Evolutionary conservation across 352 stramenopile species (phyloP), one percentile per base, ranked within the genome.

Genomic region (Phytophthora melonis): DNA sequence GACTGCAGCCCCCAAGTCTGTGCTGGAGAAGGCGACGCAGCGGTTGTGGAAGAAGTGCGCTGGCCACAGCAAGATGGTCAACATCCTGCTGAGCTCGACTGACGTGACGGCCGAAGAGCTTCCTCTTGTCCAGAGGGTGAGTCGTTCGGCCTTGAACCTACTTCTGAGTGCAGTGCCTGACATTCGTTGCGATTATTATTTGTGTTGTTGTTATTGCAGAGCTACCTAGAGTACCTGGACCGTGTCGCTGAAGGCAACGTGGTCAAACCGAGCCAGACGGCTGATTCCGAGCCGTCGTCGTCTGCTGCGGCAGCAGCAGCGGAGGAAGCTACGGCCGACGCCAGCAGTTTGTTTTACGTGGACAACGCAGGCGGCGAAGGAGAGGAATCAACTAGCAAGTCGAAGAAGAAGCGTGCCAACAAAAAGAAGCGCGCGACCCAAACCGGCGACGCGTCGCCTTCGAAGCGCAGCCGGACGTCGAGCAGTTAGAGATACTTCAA

Each of bases 301-400:
- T 55, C 52, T 6, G 32, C 32, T 59, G 55, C 59, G 23, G 34
- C 34, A 41, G 32, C 34, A 41, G 32, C 23, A 25, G 36, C 50
- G 23, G 23, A 58, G 45, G 49, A 58, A 52, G 50, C 39, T 13
- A 36, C 39, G 3, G 16, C 19, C 19, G 67, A 71, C 21, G 32
- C 60, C 21, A 70, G 65, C 45, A 60, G 49, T 64, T 66, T 91
- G 9, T 93, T 93, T 66, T 92, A 88, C 66, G 59, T 82, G 74
- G 86, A 93, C 73, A 89, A 77, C 55, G 80, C 73, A 34, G 86
- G 86, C 32, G 83, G 77, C 56, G 77, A 81, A 19, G 45, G 16
- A 6, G 14, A 72, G 27, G 66, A 66, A 9, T 60, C 50, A 57
- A 52, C 11, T 3, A 85, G 68, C 45, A 81, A 79, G 64, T 65